A percentile compares a stretch with the other conserved stretches of the same genome.
These are phyloP conservation scores for Kurtzmaniella fragi DNA, from an alignment of 805 yeast species.

Conservation along the genomic window DNA sequence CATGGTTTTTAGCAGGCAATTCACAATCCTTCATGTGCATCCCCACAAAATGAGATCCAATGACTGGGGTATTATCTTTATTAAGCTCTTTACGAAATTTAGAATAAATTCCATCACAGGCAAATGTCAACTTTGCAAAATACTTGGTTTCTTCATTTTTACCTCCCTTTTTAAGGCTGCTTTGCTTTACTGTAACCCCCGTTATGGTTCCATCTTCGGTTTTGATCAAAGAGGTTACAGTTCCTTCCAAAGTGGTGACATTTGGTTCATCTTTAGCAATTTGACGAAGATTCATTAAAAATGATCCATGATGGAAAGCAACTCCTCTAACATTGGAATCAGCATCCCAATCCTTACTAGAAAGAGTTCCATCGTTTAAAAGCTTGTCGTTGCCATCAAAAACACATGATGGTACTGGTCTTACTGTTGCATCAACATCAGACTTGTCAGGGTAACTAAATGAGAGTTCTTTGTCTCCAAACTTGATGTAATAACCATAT, in stretches of 20 bases:
- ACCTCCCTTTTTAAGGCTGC: constrained; percentile 32
- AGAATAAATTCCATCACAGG: constrained; percentile 93
- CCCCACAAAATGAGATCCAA: constrained; percentile 86
- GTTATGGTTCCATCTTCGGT: constrained; percentile 51
- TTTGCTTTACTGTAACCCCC: constrained; percentile 66
- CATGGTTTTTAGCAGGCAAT: constrained; percentile 71
- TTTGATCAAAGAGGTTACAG: constrained; percentile 62
- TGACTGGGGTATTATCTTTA: constrained; percentile 54
- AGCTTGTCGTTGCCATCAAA: constrained; percentile 55
- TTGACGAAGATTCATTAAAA: constrained; percentile 67
- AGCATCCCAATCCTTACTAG: constrained; percentile 50
- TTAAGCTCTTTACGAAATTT: constrained; percentile 77
- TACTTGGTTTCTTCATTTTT: constrained; percentile 20
- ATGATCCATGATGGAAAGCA: constrained; percentile 90
- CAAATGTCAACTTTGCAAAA: constrained; percentile 61
- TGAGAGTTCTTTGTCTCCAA: constrained; percentile 48
- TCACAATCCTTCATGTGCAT: constrained; percentile 67
- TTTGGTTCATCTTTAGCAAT: constrained; percentile 68
- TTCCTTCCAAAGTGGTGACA: constrained; percentile 77
- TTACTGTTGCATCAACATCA: constrained; percentile 36
- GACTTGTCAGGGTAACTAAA: constrained; percentile 70
- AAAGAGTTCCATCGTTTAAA: constrained; percentile 42
- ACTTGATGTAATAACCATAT: constrained; percentile 77
- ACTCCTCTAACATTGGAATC: constrained; percentile 64
- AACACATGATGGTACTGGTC: constrained; percentile 53